Percentiles rank a stretch among this genome's conserved stretches.
Evolutionary conservation across 805 yeast genomes (phyloP).

Genomic region (Lipomyces kockii): DNA sequence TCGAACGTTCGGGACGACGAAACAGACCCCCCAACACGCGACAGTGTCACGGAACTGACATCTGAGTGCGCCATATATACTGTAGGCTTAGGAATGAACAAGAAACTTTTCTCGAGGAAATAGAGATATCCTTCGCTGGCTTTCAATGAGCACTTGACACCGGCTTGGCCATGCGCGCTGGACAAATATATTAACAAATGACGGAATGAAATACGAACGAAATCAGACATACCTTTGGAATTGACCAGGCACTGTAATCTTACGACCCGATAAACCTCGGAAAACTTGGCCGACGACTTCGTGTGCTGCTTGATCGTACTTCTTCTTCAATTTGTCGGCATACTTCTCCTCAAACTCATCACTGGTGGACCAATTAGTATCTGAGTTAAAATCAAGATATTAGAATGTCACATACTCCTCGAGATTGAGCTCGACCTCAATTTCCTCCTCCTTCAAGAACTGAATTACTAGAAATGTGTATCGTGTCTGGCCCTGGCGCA

Average conservation of each 20-base stretch:
- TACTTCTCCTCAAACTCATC: conserved; percentile 77
- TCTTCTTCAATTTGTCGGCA: conserved; percentile 70
- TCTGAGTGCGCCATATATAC: conserved; percentile 87
- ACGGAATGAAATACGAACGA: background rate
- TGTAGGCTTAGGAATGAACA: conserved; percentile 93
- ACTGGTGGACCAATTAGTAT: conserved; percentile 5
- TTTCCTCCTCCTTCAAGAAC: conserved; percentile 85
- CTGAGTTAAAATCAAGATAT: background rate
- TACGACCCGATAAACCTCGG: conserved; percentile 86
- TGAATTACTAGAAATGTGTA: conserved; percentile 92
- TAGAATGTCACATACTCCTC: conserved; percentile 52
- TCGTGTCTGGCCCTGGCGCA: conserved; percentile 97
- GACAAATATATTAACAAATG: background rate
- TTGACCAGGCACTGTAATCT: conserved; percentile 82
- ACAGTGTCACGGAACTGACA: conserved; percentile 73
- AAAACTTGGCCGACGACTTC: conserved; percentile 85
- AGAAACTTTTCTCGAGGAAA: conserved; percentile 87
- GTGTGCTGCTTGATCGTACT: conserved; percentile 83
- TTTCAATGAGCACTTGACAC: conserved; percentile 87
- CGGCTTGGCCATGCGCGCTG: conserved; percentile 78
- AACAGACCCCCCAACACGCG: conserved; percentile 83
- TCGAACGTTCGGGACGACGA: conserved; percentile 89
- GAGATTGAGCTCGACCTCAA: conserved; percentile 85
- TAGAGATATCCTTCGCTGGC: conserved; percentile 94
- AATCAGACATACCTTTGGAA: conserved; percentile 46